Conservation (phyloP, 2,329 filamentous ascomycete species). For the Neonectria coccinea region DNA sequence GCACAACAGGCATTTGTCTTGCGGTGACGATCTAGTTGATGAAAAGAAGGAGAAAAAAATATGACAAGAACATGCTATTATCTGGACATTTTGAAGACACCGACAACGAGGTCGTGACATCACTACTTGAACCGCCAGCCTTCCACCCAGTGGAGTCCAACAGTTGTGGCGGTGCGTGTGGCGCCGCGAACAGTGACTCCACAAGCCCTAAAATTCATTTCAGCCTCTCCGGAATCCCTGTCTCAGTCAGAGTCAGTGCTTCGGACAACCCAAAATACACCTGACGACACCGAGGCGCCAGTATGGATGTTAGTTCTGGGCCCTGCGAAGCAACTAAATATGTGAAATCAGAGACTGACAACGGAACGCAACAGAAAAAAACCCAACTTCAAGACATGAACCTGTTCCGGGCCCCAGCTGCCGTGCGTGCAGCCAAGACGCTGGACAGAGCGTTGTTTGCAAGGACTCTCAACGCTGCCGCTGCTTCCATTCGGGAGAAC, state of each 20-base stretch:
- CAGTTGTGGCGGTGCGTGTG: conserved; percentile 40
- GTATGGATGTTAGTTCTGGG: conserved; percentile 51
- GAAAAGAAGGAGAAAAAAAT: neutral
- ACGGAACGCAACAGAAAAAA: conserved; percentile 40
- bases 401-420: conserved; percentile 77
- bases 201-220: conserved; percentile 44
- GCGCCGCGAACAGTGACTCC: conserved; percentile 29
- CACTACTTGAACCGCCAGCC: conserved; percentile 23
- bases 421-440: conserved; percentile 79
- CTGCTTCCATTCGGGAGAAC: conserved; percentile 80
- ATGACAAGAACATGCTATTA: neutral
- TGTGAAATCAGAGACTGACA: conserved; percentile 13
- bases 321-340: neutral
- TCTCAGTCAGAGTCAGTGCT: conserved; percentile 36
- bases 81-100: neutral
- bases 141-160: neutral
- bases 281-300: conserved; percentile 39
- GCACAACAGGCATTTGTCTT: neutral
- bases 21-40: neutral
- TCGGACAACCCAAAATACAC: conserved; percentile 38
- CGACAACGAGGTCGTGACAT: conserved; percentile 35
- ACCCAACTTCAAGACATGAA: conserved; percentile 59
- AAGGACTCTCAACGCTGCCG: conserved; percentile 79
- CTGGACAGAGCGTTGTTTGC: conserved; percentile 88
- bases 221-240: conserved; percentile 28